Percentiles rank a stretch among this genome's conserved stretches.
Evolutionary conservation across 257 asterid species (phyloP).

Genomic region (Nicotiana obtusifolia): DNA sequence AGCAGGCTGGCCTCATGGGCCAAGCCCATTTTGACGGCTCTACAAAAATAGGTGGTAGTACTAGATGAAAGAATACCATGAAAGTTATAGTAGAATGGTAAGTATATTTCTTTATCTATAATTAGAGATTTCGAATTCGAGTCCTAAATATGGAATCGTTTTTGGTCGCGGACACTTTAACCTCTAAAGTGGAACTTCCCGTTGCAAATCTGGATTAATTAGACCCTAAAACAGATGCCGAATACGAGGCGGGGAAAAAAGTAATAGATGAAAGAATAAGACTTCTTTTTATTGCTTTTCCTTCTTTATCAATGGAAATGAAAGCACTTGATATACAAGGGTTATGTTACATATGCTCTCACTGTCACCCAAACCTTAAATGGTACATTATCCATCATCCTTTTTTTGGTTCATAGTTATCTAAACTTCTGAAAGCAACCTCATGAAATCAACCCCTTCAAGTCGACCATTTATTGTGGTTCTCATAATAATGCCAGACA

Average conservation of each 20-base stretch:
- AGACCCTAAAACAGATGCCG: too few species aligned
- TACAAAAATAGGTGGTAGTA: too few species aligned
- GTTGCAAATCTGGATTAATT: too few species aligned
- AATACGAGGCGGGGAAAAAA: too few species aligned
- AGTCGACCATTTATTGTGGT: slow-evolving; percentile 33
- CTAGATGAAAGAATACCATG: neutral
- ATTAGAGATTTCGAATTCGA: too few species aligned
- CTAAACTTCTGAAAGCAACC: slow-evolving; percentile 40
- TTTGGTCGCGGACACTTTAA: too few species aligned
- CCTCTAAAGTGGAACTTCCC: too few species aligned
- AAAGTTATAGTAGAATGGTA: too few species aligned
- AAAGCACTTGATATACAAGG: slow-evolving; percentile 20
- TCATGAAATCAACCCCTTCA: slow-evolving; percentile 12
- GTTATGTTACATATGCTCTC: slow-evolving; percentile 13
- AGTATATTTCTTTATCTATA: too few species aligned
- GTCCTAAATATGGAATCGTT: too few species aligned
- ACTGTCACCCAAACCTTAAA: slow-evolving; percentile 18
- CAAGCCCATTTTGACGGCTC: too few species aligned
- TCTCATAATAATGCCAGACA: slow-evolving; percentile 22
- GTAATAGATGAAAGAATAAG: neutral
- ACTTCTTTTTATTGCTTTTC: neutral
- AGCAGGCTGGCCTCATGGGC: too few species aligned
- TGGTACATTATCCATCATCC: slow-evolving; percentile 10
- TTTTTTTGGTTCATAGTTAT: slow-evolving; percentile 22
- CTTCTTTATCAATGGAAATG: slow-evolving; percentile 20